Evolutionary conservation across 306 rosid genomes (phyloP).

Genomic region (Cucumis cinereus): DNA sequence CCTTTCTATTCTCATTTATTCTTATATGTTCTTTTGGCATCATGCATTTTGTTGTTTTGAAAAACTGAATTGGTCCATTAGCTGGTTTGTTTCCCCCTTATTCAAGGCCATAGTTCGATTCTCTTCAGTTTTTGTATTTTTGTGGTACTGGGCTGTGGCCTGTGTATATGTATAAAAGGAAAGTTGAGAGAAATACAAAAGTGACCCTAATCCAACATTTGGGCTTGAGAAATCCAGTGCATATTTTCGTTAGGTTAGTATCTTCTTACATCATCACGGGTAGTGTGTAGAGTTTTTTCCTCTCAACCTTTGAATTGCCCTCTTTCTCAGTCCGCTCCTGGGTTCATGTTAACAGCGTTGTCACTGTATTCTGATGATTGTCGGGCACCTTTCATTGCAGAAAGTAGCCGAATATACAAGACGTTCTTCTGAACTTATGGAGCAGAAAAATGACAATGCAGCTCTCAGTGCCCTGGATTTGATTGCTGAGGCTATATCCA

Average conservation of each 20-base stretch:
- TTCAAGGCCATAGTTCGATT: no score
- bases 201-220: background rate
- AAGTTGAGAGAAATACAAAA: background rate
- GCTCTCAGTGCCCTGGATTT: slow-evolving; percentile 52
- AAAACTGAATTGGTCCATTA: no score
- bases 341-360: slow-evolving; percentile 7
- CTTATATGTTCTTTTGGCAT: background rate
- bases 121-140: background rate
- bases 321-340: background rate
- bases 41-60: background rate
- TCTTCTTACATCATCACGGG: background rate
- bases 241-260: background rate
- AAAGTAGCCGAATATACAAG: slow-evolving; percentile 42
- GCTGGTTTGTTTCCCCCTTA: no score
- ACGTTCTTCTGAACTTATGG: slow-evolving; percentile 45
- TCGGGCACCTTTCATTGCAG: slow-evolving; percentile 20
- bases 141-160: background rate
- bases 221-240: background rate
- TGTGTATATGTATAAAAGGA: background rate
- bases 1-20: background rate
- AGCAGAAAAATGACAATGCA: slow-evolving; percentile 50
- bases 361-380: slow-evolving; percentile 1
- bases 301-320: background rate
- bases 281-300: background rate
- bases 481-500: slow-evolving; percentile 54